These are phyloP conservation scores for Clonostachys solani DNA, from an alignment of 2,329 filamentous ascomycete genomes.

Conservation along the genomic window DNA sequence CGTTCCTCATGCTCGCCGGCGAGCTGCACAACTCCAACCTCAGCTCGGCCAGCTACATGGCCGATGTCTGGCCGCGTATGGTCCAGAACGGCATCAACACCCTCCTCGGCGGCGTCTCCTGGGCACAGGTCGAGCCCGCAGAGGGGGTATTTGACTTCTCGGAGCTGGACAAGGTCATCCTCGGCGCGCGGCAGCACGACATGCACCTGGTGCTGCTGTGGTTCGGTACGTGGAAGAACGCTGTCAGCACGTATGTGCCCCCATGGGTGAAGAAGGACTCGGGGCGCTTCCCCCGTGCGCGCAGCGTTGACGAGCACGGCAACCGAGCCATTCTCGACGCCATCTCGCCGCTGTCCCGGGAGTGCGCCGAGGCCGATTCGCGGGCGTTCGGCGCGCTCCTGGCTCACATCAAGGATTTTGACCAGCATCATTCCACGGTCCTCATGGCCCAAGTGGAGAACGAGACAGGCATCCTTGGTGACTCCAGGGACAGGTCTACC, in stretches of 20 bases:
- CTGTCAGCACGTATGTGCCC: constrained; percentile 23
- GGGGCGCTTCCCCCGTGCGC: constrained; percentile 25
- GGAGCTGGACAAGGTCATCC: constrained; percentile 24
- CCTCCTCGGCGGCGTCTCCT: constrained; percentile 25
- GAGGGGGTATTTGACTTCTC: constrained; percentile 26
- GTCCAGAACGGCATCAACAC: constrained; percentile 26
- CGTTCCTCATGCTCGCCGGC: constrained; percentile 25
- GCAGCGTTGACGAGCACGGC: constrained; percentile 1
- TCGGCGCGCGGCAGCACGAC: constrained; percentile 18
- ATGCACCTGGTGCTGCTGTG: constrained; percentile 29
- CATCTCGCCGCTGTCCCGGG: neutral
- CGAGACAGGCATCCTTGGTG: constrained; percentile 45
- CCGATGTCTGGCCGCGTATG: constrained; percentile 20
- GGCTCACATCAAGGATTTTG: constrained; percentile 30
- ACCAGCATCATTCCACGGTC: constrained; percentile 40
- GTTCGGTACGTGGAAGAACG: constrained; percentile 33
- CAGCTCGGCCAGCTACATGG: constrained; percentile 24
- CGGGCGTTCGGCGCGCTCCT: constrained; percentile 23
- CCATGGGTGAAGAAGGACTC: constrained; percentile 25
- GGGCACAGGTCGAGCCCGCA: constrained; percentile 28
- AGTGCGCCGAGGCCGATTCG: constrained; percentile 14
- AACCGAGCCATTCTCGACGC: constrained; percentile 15
- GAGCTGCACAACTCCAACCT: constrained; percentile 30
- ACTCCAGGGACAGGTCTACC: constrained; percentile 40
- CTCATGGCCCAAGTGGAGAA: constrained; percentile 55